Evolutionary conservation across 129 eudicot genomes (phyloP), one percentile per base, ranked within the genome.

Genomic region (Flaveria trinervia): DNA sequence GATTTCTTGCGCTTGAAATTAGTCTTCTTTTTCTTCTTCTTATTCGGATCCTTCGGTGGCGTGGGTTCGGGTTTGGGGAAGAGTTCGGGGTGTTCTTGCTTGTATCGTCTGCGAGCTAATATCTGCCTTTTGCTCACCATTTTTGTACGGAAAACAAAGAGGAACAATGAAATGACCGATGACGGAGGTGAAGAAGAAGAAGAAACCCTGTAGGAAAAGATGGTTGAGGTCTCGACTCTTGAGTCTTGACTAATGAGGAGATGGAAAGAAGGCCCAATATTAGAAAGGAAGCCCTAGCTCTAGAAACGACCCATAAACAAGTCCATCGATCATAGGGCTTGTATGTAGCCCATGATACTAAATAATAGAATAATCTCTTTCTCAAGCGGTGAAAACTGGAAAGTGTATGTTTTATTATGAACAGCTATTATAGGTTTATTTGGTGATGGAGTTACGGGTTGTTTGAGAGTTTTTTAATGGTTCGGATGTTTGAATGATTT

Each of bases 51-150:
- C 61, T 83, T 83, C 9, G 97, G 92, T 1, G 88, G 89, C 9
- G 97, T 82, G 44, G 97, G 94, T 66, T 89, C 92, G 55, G 89
- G 81, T 64, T 86, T 87, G 0, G 97, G 92, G 70, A 87, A 95
- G 66, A 86, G 83, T n/a, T 78, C 92, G 15, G 97, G 97, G 82
- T 95, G 52, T 18, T 67, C 96, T 87, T 87, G 85, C 76, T 80
- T 91, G 82, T 56, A 95, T 52, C 82, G 82, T 22, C 79, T 86
- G 36, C 82, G 86, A 39, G 99, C 97, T 84, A 81, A 17, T 82
- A 49, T 83, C 68, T 95, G 99, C 71, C 99, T 86, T 82, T 95
- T 78, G 88, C 96, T 87, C 92, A 91, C 99, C 99, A 94, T 94
- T 74, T 55, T 81, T 68, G 16, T 51, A 36, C 16, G 0, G 39